phyloP scores from a whole-genome alignment of 495 filamentous ascomycete species.

The Penicillium subrubescens region DNA sequence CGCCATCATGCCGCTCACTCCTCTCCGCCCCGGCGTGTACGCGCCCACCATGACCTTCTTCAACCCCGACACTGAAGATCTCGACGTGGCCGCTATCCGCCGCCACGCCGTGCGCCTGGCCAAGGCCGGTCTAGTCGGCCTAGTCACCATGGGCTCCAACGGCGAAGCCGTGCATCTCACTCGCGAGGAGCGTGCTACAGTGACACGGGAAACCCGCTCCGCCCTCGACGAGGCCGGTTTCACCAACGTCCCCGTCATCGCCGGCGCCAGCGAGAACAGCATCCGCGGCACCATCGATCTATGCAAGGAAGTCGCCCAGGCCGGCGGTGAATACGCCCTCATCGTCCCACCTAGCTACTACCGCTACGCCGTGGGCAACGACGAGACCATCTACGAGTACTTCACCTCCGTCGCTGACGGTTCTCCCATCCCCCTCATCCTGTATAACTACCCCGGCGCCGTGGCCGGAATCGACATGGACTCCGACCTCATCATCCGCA shows the following conservation, averaged over 20 bases:
- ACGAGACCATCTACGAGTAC: conserved; percentile 74
- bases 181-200: conserved; percentile 69
- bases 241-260: conserved; percentile 73
- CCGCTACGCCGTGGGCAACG: conserved; percentile 70
- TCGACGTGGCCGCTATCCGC: conserved; percentile 78
- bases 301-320: conserved; percentile 65
- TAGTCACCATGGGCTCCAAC: conserved; percentile 89
- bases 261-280: conserved; percentile 76
- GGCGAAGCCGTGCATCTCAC: conserved; percentile 86
- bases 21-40: conserved; percentile 83
- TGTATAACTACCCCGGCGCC: conserved; percentile 91
- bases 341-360: conserved; percentile 85
- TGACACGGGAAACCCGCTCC: conserved; percentile 78
- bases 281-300: conserved; percentile 76
- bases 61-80: conserved; percentile 75
- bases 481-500: conserved; percentile 79
- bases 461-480: conserved; percentile 93
- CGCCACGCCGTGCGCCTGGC: conserved; percentile 81
- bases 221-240: conserved; percentile 83
- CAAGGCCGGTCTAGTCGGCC: conserved; percentile 74
- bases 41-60: conserved; percentile 93
- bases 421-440: conserved; percentile 74
- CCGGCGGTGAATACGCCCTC: conserved; percentile 77
- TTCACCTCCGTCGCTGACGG: conserved; percentile 74
- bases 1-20: conserved; percentile 47